Evolutionary conservation across 345 rosid species (phyloP).

Genomic region (Citrus sinensis): DVS_A1.0 CM039165.1:5749501-5750000

Average conservation of each 20-base stretch:
- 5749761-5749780: slow-evolving; percentile 76
- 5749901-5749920: slow-evolving; percentile 37
- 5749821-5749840: slow-evolving; percentile 7
- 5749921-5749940: slow-evolving; percentile 34
- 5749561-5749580: background rate
- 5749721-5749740: slow-evolving; percentile 75
- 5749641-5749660: slow-evolving; percentile 62
- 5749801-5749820: slow-evolving; percentile 12
- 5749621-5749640: slow-evolving; percentile 78
- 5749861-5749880: slow-evolving; percentile 69
- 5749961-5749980: background rate
- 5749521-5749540: background rate
- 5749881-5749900: slow-evolving; percentile 71
- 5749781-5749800: background rate
- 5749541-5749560: background rate
- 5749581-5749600: background rate
- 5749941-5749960: background rate
- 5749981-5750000: background rate
- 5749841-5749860: slow-evolving; percentile 10
- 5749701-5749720: slow-evolving; percentile 70
- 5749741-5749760: slow-evolving; percentile 69
- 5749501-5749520: background rate
- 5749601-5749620: background rate
- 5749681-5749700: slow-evolving; percentile 78
- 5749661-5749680: slow-evolving; percentile 55